These are phyloP conservation scores for Aquilaria malaccensis DNA, from an alignment of 345 rosid species.

Conservation along the genomic window DNA sequence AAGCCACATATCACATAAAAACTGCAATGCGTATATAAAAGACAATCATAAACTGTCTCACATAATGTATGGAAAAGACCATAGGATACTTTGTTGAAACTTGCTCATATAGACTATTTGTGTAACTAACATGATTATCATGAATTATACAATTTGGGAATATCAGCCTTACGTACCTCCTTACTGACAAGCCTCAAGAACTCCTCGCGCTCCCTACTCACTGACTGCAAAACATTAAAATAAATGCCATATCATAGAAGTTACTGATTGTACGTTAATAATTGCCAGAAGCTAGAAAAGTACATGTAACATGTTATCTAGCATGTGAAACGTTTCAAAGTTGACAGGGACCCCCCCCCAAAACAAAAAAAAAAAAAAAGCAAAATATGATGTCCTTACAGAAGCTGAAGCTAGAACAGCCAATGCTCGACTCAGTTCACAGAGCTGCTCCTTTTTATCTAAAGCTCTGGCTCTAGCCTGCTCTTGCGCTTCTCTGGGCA, in stretches of 20 bases:
- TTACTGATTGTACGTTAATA: background rate
- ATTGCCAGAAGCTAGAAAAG: constrained; percentile 10
- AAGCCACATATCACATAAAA: too few relatives aligned
- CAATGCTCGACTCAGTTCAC: constrained; percentile 77
- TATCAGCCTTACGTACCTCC: constrained; percentile 45
- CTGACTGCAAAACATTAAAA: constrained; percentile 53
- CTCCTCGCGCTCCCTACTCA: constrained; percentile 82
- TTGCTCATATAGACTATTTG: background rate
- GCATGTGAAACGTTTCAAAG: background rate
- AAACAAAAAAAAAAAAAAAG: background rate
- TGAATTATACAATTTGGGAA: too few relatives aligned
- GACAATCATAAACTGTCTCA: too few relatives aligned
- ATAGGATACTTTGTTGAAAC: background rate
- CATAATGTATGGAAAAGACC: too few relatives aligned
- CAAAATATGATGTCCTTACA: constrained; percentile 35
- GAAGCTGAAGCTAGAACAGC: constrained; percentile 94
- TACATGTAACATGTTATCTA: constrained; percentile 4
- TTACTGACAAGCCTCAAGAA: constrained; percentile 77
- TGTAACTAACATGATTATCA: too few relatives aligned
- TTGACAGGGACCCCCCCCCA: too few relatives aligned
- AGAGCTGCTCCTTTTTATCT: constrained; percentile 73
- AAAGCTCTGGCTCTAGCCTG: constrained; percentile 62
- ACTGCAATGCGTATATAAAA: too few relatives aligned
- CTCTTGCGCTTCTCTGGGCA: constrained; percentile 68
- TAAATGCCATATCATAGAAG: constrained; percentile 8